Percentiles rank a stretch among this genome's conserved stretches.
Conservation (phyloP, 306 rosid species). For the Inga laurina region DNA sequence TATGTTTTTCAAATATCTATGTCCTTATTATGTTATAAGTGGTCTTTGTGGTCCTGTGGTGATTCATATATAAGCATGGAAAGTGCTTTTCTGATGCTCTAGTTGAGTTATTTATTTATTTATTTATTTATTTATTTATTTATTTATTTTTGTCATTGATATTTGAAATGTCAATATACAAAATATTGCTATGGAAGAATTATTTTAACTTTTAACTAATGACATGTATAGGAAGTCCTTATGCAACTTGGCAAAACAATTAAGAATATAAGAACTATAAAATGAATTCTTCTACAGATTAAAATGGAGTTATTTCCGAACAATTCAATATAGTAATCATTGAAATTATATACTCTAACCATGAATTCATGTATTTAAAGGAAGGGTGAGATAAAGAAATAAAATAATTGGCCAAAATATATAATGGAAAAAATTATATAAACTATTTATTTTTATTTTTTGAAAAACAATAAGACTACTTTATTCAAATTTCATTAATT, state of each 20-base stretch:
- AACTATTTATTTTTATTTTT: too few relatives aligned
- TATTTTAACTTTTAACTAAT: background rate
- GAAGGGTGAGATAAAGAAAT: too few relatives aligned
- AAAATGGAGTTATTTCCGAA: background rate
- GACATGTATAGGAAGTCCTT: background rate
- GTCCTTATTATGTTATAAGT: slow-evolving; percentile 12
- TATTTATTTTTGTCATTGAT: background rate
- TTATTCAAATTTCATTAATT: background rate
- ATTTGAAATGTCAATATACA: background rate
- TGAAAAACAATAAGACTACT: background rate
- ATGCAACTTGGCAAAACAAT: background rate
- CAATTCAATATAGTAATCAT: too few relatives aligned
- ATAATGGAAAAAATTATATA: background rate
- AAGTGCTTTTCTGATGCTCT: background rate
- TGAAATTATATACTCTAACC: too few relatives aligned
- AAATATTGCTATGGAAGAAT: background rate
- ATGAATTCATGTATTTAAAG: too few relatives aligned
- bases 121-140: background rate
- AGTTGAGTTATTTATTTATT: background rate
- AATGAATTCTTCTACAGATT: background rate
- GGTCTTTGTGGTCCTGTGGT: slow-evolving; percentile 20
- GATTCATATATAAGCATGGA: background rate
- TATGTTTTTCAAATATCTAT: slow-evolving; percentile 1
- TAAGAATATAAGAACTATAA: too few relatives aligned
- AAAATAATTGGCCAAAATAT: background rate